Percentiles rank a stretch among this genome's conserved stretches.
phyloP scores from a whole-genome alignment of 495 filamentous ascomycete species.

The Neurospora sp. region DNA sequence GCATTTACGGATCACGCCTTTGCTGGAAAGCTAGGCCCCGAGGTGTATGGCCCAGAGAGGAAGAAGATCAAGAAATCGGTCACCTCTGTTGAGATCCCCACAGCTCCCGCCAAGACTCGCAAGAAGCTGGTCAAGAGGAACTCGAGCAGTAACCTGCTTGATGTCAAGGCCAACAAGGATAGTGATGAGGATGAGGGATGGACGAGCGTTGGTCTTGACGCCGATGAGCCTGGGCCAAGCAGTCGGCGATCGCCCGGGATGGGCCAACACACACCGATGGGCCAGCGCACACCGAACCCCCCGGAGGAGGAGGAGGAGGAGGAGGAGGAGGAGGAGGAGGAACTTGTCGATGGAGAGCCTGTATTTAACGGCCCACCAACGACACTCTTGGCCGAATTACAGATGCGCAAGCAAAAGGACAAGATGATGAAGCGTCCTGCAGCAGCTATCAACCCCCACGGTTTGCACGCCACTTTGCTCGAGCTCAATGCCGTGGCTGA shows the following conservation, averaged over 20 bases:
- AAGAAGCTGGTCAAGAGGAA: slow-evolving; percentile 16
- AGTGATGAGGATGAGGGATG: slow-evolving; percentile 11
- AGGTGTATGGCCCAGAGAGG: slow-evolving; percentile 50
- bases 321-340: slow-evolving; percentile 20
- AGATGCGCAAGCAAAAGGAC: slow-evolving; percentile 77
- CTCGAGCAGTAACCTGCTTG: slow-evolving; percentile 8
- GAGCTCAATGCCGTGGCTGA: slow-evolving; percentile 88
- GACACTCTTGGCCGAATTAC: slow-evolving; percentile 85
- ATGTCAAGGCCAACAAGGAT: slow-evolving; percentile 4
- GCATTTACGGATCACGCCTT: slow-evolving; percentile 93
- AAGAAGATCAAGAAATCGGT: slow-evolving; percentile 27
- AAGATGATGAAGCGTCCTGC: slow-evolving; percentile 64
- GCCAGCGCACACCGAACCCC: slow-evolving; percentile 12
- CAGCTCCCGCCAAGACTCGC: slow-evolving; percentile 4
- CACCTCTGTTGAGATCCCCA: slow-evolving; percentile 1
- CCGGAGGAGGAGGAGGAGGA: slow-evolving; percentile 18
- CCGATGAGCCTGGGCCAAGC: neutral
- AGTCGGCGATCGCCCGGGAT: neutral
- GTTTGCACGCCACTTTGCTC: slow-evolving; percentile 80
- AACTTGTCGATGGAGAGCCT: slow-evolving; percentile 30
- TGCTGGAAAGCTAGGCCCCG: slow-evolving; percentile 57
- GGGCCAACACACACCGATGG: slow-evolving; percentile 2
- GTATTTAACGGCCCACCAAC: slow-evolving; percentile 63
- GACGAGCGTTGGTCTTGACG: slow-evolving; percentile 4
- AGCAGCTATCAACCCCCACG: slow-evolving; percentile 55